These are phyloP conservation scores for Novymonas esmeraldas DNA, from an alignment of 208 protist genomes.

Conservation along the genomic window DNA sequence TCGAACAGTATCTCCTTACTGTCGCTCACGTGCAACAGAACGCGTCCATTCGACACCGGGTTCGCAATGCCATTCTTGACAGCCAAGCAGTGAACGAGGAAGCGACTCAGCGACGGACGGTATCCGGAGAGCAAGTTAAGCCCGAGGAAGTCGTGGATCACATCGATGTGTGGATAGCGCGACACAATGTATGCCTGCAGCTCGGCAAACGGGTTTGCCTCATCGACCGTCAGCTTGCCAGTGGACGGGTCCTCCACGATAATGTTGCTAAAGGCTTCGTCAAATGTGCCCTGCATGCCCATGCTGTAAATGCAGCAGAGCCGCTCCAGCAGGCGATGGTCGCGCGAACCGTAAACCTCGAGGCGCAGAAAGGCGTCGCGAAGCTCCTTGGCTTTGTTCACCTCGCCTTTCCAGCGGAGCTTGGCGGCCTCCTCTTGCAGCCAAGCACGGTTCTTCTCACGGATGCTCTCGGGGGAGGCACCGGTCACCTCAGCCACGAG, in stretches of 20 bases:
- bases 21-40: constrained; percentile 41
- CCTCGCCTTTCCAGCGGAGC: constrained; percentile 84
- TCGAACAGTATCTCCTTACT: constrained; percentile 77
- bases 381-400: constrained; percentile 78
- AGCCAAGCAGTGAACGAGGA: constrained; percentile 43
- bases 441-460: constrained; percentile 72
- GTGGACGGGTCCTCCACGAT: constrained; percentile 70
- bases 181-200: constrained; percentile 63
- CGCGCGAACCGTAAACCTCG: constrained; percentile 68
- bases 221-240: constrained; percentile 48
- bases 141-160: constrained; percentile 86
- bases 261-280: constrained; percentile 76
- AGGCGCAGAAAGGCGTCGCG: constrained; percentile 86
- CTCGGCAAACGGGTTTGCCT: constrained; percentile 62
- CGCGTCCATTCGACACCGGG: constrained; percentile 22
- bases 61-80: constrained; percentile 28
- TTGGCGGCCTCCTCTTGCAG: constrained; percentile 76
- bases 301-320: constrained; percentile 87
- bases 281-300: constrained; percentile 70
- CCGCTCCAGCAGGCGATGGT: constrained; percentile 74
- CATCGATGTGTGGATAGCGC: constrained; percentile 67
- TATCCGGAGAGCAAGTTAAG: constrained; percentile 76
- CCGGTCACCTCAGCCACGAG: constrained; percentile 51
- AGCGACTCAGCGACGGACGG: constrained; percentile 55
- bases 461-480: constrained; percentile 42